phyloP scores from a whole-genome alignment of 768 basidiomycete genomes.

The Boletus rufocinnamomeus region DNA sequence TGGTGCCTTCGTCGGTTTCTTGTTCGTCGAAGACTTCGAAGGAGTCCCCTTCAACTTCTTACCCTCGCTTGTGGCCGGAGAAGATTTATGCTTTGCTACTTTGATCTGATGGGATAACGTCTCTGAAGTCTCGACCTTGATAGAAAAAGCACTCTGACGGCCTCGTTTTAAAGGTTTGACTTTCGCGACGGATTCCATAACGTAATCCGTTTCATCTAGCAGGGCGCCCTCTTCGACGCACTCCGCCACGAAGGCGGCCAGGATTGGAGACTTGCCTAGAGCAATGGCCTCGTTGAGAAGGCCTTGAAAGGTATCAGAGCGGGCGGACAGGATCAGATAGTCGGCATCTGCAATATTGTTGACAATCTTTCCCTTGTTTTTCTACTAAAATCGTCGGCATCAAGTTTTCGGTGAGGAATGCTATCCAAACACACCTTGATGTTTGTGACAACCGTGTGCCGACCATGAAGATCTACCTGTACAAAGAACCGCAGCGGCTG shows the following conservation, averaged over 20 bases:
- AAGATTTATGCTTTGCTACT: constrained; percentile 7
- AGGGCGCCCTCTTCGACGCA: constrained; percentile 47
- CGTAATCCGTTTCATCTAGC: constrained; percentile 47
- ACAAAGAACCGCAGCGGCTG: constrained; percentile 58
- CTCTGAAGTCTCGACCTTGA: constrained; percentile 15
- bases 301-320: constrained; percentile 52
- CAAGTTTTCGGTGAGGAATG: background rate
- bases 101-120: constrained; percentile 5
- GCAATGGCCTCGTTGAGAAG: constrained; percentile 41
- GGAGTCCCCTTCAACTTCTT: constrained; percentile 8
- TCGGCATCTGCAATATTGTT: constrained; percentile 56
- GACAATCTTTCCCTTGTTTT: constrained; percentile 63
- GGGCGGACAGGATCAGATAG: constrained; percentile 57
- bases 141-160: constrained; percentile 21
- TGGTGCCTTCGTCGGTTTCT: constrained; percentile 10
- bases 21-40: constrained; percentile 6
- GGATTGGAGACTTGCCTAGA: constrained; percentile 49
- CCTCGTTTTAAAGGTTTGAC: constrained; percentile 27
- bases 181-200: constrained; percentile 38
- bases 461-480: constrained; percentile 63
- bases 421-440: constrained; percentile 55
- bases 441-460: constrained; percentile 47
- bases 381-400: constrained; percentile 40
- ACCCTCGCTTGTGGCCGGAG: constrained; percentile 4
- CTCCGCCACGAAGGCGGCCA: constrained; percentile 53